Evolutionary conservation across 768 basidiomycete species (phyloP), one percentile per base, ranked within the genome.

Genomic region (Rubroboletus satanas): DNA sequence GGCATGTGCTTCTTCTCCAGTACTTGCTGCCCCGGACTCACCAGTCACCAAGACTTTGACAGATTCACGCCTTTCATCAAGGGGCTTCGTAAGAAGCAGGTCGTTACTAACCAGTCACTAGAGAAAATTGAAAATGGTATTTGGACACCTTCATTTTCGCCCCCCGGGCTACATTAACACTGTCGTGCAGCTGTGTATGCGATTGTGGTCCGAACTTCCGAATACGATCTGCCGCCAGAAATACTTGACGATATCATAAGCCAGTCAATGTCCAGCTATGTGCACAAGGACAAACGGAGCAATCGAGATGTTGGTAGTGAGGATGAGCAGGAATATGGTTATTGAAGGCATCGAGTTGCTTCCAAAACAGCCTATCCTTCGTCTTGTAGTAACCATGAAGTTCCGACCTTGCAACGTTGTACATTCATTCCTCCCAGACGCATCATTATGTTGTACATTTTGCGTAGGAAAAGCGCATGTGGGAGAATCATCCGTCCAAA

Each of bases 111-210:
- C 3, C 84, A 90, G 62, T 96, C 93, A n/a, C 77, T 99, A 8
- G 83, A 85, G 65, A 99, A 98, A 73, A 95, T 98, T 48, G 96
- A 99, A 78, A 83, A 87, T 63, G 93, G 95, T 96, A 59, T 43
- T 35, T 36, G 11, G 11, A 2, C 56, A 21, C 39, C 15, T 51
- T 54, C 28, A n/a, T 51, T 29, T 37, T 46, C n/a, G 33, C 23
- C 29, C 23, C 23, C 45, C 6, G 18, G 14, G 38, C 44, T 45
- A 37, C 17, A 23, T 54, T 64, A 36, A 62, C 51, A 45, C 49
- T 12, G 39, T 49, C 23, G 10, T 44, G 8, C 57, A 91, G 90
- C 85, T 44, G 83, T 81, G 43, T 92, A 90, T 63, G 82, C 88
- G 5, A 80, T 90, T 47, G 77, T 79, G 37, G 78, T 92, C 48